A percentile compares a stretch with the other conserved stretches of the same genome.
phyloP scores from a whole-genome alignment of 2,329 filamentous ascomycete species.

The Cadophora gregata region DNA sequence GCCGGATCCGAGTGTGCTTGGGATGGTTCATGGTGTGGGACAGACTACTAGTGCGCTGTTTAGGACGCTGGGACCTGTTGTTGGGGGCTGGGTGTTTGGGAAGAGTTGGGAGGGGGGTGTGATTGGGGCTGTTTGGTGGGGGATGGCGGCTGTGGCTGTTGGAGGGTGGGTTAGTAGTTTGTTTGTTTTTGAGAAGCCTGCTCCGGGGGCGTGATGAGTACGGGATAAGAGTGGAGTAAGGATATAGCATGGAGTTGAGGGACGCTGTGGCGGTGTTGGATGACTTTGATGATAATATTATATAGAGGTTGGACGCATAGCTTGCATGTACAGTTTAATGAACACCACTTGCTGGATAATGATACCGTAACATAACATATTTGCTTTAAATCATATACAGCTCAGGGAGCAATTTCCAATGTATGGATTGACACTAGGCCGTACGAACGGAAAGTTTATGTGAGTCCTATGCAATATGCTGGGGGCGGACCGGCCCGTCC shows the following conservation, averaged over 20 bases:
- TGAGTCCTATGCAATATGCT: not conserved
- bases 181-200: slow-evolving; percentile 16
- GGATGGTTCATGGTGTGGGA: slow-evolving; percentile 13
- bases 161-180: slow-evolving; percentile 13
- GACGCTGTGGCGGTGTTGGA: too few relatives aligned
- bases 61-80: slow-evolving; percentile 15
- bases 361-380: too few relatives aligned
- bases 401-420: too few relatives aligned
- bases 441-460: not conserved
- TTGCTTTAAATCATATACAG: too few relatives aligned
- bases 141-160: slow-evolving; percentile 11
- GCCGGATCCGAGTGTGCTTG: slow-evolving; percentile 13
- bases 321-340: too few relatives aligned
- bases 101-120: slow-evolving; percentile 17
- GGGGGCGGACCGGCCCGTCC: not conserved
- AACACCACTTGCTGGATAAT: too few relatives aligned
- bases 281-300: slow-evolving; percentile 2
- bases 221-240: not conserved
- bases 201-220: not conserved
- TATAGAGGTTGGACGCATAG: not conserved
- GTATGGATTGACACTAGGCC: not conserved
- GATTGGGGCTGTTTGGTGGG: slow-evolving; percentile 20
- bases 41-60: slow-evolving; percentile 13
- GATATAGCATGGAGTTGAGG: not conserved
- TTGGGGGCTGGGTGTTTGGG: slow-evolving; percentile 14